Conservation (phyloP, 805 yeast species). For the Komagataella pastoris region DNA sequence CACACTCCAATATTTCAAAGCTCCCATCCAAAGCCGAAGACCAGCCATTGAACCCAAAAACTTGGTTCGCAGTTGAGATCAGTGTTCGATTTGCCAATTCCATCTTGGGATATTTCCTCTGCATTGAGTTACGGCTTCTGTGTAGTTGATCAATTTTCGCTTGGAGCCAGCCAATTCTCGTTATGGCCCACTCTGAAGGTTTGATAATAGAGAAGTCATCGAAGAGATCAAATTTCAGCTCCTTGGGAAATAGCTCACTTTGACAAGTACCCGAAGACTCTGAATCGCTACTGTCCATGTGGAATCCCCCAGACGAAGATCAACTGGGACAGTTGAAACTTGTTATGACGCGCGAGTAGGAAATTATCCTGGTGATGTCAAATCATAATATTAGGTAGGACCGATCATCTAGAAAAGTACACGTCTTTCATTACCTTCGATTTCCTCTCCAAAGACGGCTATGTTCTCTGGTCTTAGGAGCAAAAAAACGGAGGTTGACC, state of each 20-base stretch:
- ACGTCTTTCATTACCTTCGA: not conserved
- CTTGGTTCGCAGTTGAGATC: conserved; percentile 27
- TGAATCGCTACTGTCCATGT: not conserved
- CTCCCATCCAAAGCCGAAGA: conserved; percentile 20
- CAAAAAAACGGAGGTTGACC: conserved; percentile 28
- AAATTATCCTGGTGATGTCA: not conserved
- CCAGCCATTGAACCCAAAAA: conserved; percentile 44
- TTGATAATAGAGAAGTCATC: not conserved
- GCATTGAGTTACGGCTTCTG: not conserved
- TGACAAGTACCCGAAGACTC: not conserved
- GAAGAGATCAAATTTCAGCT: not conserved
- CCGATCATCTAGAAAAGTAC: not conserved
- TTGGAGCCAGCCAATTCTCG: conserved; percentile 1
- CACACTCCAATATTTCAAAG: conserved; percentile 6
- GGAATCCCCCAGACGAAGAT: not conserved
- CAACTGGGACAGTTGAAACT: not conserved
- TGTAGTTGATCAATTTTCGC: not conserved
- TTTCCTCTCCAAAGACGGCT: conserved; percentile 12
- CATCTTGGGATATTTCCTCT: not conserved
- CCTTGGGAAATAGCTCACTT: not conserved
- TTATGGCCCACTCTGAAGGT: conserved; percentile 1
- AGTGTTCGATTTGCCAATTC: conserved; percentile 10
- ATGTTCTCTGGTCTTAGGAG: conserved; percentile 19
- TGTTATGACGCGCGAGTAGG: not conserved
- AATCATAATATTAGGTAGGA: not conserved